phyloP scores from a whole-genome alignment of 2,329 filamentous ascomycete species.

The Claviceps paspali region DNA sequence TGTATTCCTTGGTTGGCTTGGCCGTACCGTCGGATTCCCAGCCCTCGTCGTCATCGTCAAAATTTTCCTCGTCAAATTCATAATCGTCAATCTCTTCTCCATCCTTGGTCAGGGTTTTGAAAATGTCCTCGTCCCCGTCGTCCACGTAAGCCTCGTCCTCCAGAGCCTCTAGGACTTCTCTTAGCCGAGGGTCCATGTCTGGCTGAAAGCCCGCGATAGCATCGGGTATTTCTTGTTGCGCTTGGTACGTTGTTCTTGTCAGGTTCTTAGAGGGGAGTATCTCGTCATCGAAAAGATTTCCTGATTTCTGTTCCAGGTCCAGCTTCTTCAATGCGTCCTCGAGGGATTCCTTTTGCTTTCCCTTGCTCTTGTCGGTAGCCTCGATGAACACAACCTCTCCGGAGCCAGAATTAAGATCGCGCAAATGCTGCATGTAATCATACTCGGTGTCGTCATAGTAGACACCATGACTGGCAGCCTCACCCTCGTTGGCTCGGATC shows the following conservation, averaged over 20 bases:
- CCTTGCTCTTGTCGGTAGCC: conserved; percentile 54
- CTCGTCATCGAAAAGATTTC: conserved; percentile 53
- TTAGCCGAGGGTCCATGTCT: conserved; percentile 87
- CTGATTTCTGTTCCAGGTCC: conserved; percentile 37
- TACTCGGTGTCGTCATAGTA: conserved; percentile 93
- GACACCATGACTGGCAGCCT: conserved; percentile 85
- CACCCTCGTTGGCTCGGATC: conserved; percentile 81
- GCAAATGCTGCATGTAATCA: conserved; percentile 98
- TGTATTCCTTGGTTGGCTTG: conserved; percentile 51
- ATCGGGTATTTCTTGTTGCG: conserved; percentile 86
- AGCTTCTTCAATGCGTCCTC: conserved; percentile 65
- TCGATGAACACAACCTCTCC: conserved; percentile 78
- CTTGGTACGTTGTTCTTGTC: conserved; percentile 66
- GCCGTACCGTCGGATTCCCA: conserved; percentile 94
- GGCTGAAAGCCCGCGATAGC: conserved; percentile 87
- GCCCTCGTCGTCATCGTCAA: conserved; percentile 54
- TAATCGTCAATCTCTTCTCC: conserved; percentile 59
- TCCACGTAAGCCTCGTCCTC: conserved; percentile 94
- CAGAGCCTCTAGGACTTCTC: conserved; percentile 82
- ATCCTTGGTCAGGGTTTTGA: conserved; percentile 55
- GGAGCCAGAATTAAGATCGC: conserved; percentile 57
- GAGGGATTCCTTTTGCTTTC: conserved; percentile 59
- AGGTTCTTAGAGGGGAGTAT: conserved; percentile 69
- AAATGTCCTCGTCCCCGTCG: conserved; percentile 75
- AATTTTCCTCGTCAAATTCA: conserved; percentile 59